These are phyloP conservation scores for Metarhizium humberi DNA, from an alignment of 2,329 filamentous ascomycete genomes.

Conservation along the genomic window DNA sequence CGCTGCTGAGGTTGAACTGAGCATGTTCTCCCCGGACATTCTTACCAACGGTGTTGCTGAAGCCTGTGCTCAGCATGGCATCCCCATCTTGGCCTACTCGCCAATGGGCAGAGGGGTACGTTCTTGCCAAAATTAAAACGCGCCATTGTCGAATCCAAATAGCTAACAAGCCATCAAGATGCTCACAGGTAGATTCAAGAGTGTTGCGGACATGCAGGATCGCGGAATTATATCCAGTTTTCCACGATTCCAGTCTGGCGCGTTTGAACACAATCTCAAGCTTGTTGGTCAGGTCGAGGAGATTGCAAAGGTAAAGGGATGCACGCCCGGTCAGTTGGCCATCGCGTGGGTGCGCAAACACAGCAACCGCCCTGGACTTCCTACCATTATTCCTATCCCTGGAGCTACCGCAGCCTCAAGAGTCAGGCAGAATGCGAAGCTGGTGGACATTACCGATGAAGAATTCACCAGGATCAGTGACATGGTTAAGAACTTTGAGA, in stretches of 20 bases:
- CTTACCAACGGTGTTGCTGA: constrained; percentile 41
- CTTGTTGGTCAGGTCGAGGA: constrained; percentile 48
- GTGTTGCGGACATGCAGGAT: constrained; percentile 14
- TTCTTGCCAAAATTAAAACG: not conserved
- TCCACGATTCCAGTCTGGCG: constrained; percentile 54
- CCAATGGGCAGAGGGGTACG: constrained; percentile 7
- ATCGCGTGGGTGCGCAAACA: constrained; percentile 52
- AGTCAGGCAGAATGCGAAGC: constrained; percentile 50
- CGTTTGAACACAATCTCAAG: constrained; percentile 55
- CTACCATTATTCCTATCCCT: constrained; percentile 55
- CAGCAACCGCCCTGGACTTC: constrained; percentile 40
- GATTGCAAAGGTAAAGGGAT: constrained; percentile 50
- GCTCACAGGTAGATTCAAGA: constrained; percentile 18
- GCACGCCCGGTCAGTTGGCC: constrained; percentile 55
- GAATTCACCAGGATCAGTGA: constrained; percentile 41
- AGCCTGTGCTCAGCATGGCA: constrained; percentile 51
- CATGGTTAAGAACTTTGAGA: constrained; percentile 37
- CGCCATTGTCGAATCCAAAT: not conserved
- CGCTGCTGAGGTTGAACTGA: constrained; percentile 46
- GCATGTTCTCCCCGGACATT: constrained; percentile 37
- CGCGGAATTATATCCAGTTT: constrained; percentile 15
- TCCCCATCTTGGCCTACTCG: constrained; percentile 64
- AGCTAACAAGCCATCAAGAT: constrained; percentile 12
- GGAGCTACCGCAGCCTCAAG: constrained; percentile 49
- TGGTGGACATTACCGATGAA: constrained; percentile 37